These are phyloP conservation scores for Pseudonitzschia delicatissima DNA, from an alignment of 108 stramenopile species.

Conservation along the genomic window DNA sequence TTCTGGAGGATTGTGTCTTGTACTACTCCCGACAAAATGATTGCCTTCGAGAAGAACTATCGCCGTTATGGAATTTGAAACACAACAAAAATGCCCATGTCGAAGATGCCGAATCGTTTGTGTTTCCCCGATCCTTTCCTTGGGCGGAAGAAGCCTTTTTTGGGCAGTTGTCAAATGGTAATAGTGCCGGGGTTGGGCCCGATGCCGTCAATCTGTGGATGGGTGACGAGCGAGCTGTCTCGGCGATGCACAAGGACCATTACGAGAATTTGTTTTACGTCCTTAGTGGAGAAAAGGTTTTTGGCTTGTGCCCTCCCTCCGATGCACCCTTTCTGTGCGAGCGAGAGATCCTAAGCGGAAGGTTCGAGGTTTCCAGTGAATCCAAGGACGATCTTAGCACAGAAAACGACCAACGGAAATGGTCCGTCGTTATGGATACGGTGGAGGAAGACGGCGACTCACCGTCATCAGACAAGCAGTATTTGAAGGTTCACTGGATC, in stretches of 20 bases:
- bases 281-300: constrained; percentile 88
- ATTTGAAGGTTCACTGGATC: constrained; percentile 49
- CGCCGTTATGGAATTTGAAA: constrained; percentile 36
- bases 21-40: constrained; percentile 89
- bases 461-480: neutral
- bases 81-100: neutral
- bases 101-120: neutral
- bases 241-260: constrained; percentile 95
- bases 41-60: constrained; percentile 72
- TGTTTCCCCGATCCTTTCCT: constrained; percentile 15
- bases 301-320: constrained; percentile 86
- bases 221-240: constrained; percentile 85
- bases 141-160: constrained; percentile 19
- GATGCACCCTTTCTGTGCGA: constrained; percentile 77
- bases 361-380: neutral
- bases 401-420: neutral
- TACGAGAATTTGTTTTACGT: constrained; percentile 96
- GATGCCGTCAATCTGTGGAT: constrained; percentile 97
- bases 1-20: constrained; percentile 34
- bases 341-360: constrained; percentile 8
- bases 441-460: neutral
- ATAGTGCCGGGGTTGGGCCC: neutral
- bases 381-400: neutral
- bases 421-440: constrained; percentile 11
- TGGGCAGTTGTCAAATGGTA: neutral